Base-by-base conservation (phyloP, 2,329 filamentous ascomycete species). In the Trichoderma harzianum region DNA sequence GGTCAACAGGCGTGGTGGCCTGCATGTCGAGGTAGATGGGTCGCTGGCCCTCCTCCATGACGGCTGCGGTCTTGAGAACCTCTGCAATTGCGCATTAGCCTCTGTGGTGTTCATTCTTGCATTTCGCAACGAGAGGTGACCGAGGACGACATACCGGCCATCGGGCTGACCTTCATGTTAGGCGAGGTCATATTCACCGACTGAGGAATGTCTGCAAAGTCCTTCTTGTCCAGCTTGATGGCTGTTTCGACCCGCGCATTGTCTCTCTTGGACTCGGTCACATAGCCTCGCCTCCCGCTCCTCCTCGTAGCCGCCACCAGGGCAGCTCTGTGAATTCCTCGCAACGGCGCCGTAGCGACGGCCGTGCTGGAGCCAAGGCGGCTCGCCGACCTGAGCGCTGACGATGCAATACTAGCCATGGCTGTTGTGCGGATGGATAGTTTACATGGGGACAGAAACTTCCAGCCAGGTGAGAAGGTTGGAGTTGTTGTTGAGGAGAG, bases 1-100 rank as follows among this genome's bases (percentile, higher is more conserved):
- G 96, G 78, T 99, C 96, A 72, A 96, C 90, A 21, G 96, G 96
- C 0, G 96, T 99, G 1, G 96, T 99, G 43, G 96, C 94, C 84
- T 99, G 96, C 92, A 97, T 97, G 80, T 99, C 96, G 69, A 99
- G 91, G 78, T 99, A 99, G 79, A 99, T 98, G 51, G 96, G 96
- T 72, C 96, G 88, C 74, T 93, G 91, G 72, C 96, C 96, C 82
- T 97, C 91, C 76, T 97, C 95, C 91, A 98, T 93, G 74, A 97
- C 86, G 14, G 94, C 94, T 10, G 95, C 95, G 81, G 97, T 92
- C 85, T 96, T 97, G 74, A 99, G 86, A 60, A 98, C 91, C 75
- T 93, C 92, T 88, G 72, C 58, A 68, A 28, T 26, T 26, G 24
- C 26, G 70, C 21, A 64, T 75, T 71, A 73, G 74, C 64, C 34